A percentile compares a stretch with the other conserved stretches of the same genome.
Evolutionary conservation across 371 early-diverging fungal genomes (phyloP).

Genomic region (Apophysomyces trapeziformis): DNA sequence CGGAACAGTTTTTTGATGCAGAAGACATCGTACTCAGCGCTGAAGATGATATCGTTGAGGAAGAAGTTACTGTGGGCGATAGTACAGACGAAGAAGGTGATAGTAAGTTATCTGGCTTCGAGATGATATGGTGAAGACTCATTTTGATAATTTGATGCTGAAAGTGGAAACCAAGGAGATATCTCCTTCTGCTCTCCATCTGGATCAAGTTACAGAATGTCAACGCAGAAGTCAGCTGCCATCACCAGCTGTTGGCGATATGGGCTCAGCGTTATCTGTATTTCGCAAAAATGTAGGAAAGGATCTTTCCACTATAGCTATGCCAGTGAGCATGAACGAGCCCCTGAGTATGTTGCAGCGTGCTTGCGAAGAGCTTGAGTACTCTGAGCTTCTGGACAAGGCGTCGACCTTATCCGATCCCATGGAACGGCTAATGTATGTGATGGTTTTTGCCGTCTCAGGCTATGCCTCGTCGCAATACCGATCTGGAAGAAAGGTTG

Average conservation of each 20-base stretch:
- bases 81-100: slow-evolving; percentile 28
- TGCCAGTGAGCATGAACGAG: slow-evolving; percentile 94
- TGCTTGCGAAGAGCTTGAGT: slow-evolving; percentile 90
- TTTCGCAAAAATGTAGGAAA: slow-evolving; percentile 93
- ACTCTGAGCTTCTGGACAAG: slow-evolving; percentile 76
- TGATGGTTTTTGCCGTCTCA: slow-evolving; percentile 86
- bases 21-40: slow-evolving; percentile 49
- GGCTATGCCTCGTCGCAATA: slow-evolving; percentile 82
- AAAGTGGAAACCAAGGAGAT: background rate
- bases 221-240: slow-evolving; percentile 70
- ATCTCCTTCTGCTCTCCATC: background rate
- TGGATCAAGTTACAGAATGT: background rate
- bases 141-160: background rate
- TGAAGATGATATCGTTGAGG: slow-evolving; percentile 40
- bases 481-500: slow-evolving; percentile 77
- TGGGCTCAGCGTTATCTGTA: slow-evolving; percentile 68
- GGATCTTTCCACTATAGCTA: slow-evolving; percentile 87
- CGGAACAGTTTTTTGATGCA: slow-evolving; percentile 68
- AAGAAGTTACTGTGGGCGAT: slow-evolving; percentile 8
- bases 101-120: background rate
- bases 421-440: slow-evolving; percentile 76
- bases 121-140: background rate
- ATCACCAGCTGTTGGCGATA: slow-evolving; percentile 73
- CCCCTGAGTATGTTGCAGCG: slow-evolving; percentile 89
- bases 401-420: slow-evolving; percentile 69